Base-by-base conservation (phyloP, 495 filamentous ascomycete genomes). In the Amniculicola lignicola region DNA sequence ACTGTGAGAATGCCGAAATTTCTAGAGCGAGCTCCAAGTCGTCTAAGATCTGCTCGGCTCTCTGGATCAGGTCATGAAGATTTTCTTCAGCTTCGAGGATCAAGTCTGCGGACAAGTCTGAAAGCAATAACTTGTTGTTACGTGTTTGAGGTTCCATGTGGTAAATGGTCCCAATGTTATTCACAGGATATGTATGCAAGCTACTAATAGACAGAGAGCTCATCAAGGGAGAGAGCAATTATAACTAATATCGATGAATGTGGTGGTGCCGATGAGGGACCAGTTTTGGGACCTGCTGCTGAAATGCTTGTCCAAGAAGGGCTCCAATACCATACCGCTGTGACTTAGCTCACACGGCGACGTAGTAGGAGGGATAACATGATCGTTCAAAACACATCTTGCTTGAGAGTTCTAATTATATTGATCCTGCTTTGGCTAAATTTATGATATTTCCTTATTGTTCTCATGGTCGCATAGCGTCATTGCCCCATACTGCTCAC, bases 391-490 rank as follows among this genome's bases (percentile, higher is more conserved):
- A 49, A 37, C 45, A 49, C 25, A 33, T 49, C 27, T 49, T 23
- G 24, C 45, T 49, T 35, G 15, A 49, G 45, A 49, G 27, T 49
- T 49, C 45, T 49, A 49, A n/a, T n/a, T n/a, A 14, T 23, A 37
- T 49, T 49, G 22, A 49, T 37, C 31, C 45, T 49, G 35, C 45
- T 49, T 49, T 49, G 22, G 45, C 45, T 49, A n/a, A n/a, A n/a
- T 19, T 31, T 16, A 44, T 44, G 21, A 44, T 44, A 44, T 44
- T 49, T 49, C 45, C 31, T 49, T 49, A 31, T 49, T 49, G 31
- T 49, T 21, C 45, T 37, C 19, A 49, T 31, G 12, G 31, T 49
- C 24, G 35, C 31, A 37, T 37, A 49, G 45, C 31, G 45, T 49
- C 22, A 49, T 49, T 49, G 45, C 45, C 45, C 31, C 24, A 49